phyloP scores from a whole-genome alignment of 495 filamentous ascomycete genomes.

The Aeminium ludgeri region DNA sequence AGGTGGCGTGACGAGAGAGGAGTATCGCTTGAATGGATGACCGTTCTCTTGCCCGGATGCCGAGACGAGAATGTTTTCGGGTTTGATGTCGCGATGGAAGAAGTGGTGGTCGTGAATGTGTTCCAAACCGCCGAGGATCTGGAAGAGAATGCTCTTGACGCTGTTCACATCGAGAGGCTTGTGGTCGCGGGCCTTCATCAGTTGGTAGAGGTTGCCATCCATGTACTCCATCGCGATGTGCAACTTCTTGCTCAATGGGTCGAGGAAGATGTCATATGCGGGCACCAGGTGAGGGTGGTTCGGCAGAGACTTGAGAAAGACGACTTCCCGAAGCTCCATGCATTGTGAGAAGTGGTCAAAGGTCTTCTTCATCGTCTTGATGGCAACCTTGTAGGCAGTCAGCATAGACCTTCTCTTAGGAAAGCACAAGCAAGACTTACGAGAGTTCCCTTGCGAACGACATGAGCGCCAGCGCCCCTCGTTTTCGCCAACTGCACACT shows the following conservation, averaged over 20 bases:
- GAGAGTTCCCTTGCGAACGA: constrained; percentile 81
- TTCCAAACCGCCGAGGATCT: constrained; percentile 89
- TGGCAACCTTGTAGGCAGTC: constrained; percentile 53
- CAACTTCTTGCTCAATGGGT: constrained; percentile 84
- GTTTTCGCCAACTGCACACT: constrained; percentile 87
- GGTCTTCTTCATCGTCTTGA: constrained; percentile 99
- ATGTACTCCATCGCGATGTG: constrained; percentile 99
- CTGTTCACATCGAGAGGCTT: constrained; percentile 77
- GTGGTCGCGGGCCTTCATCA: constrained; percentile 97
- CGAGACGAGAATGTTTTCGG: constrained; percentile 95
- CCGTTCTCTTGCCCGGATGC: constrained; percentile 68
- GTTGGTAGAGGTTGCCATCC: constrained; percentile 96
- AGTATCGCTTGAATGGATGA: constrained; percentile 77
- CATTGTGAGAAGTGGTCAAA: constrained; percentile 85
- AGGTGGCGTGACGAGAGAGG: constrained; percentile 80
- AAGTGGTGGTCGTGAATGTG: constrained; percentile 95
- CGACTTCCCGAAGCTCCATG: constrained; percentile 84
- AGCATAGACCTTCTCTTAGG: constrained; percentile 8
- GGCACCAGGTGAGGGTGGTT: constrained; percentile 83
- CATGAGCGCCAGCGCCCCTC: constrained; percentile 69
- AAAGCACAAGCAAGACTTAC: constrained; percentile 35
- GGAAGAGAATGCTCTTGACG: constrained; percentile 94
- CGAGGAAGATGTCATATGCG: constrained; percentile 95
- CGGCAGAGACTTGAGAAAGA: constrained; percentile 82
- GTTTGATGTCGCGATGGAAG: constrained; percentile 99